Evolutionary conservation across 2,329 filamentous ascomycete genomes (phyloP).

Genomic region (Colletotrichum cuscutae): DNA sequence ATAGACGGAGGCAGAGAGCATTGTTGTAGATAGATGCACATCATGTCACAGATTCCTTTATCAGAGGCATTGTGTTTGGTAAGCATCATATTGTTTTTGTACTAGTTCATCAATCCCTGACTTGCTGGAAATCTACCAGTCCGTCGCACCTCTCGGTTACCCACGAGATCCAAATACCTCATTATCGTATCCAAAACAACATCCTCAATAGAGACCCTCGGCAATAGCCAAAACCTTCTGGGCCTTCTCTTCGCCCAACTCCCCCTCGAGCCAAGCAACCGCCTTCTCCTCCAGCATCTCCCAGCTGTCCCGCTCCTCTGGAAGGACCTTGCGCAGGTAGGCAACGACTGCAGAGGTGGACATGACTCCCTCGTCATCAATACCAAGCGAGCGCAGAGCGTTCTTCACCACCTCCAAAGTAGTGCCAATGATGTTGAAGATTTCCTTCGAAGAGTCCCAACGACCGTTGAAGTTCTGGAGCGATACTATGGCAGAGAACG

Average conservation of each 20-base stretch:
- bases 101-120: too few species aligned
- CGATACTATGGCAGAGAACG: conserved; percentile 57
- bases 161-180: neutral
- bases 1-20: too few species aligned
- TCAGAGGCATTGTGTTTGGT: too few species aligned
- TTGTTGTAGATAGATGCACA: too few species aligned
- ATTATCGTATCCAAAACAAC: neutral
- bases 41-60: too few species aligned
- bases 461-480: conserved; percentile 67
- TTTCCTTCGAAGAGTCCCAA: conserved; percentile 54
- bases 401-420: conserved; percentile 1
- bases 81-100: too few species aligned
- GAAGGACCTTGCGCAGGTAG: conserved; percentile 59
- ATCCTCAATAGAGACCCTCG: neutral
- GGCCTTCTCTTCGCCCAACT: neutral
- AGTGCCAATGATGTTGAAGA: conserved; percentile 43
- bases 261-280: conserved; percentile 55
- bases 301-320: conserved; percentile 65
- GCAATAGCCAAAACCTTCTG: neutral
- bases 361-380: conserved; percentile 27
- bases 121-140: too few species aligned
- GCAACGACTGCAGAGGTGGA: conserved; percentile 55
- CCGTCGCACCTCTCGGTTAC: too few species aligned
- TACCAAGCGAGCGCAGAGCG: neutral
- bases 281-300: conserved; percentile 73